Evolutionary conservation across 257 asterid genomes (phyloP), one percentile per base, ranked within the genome.

Genomic region (Perilla frutescens): DNA sequence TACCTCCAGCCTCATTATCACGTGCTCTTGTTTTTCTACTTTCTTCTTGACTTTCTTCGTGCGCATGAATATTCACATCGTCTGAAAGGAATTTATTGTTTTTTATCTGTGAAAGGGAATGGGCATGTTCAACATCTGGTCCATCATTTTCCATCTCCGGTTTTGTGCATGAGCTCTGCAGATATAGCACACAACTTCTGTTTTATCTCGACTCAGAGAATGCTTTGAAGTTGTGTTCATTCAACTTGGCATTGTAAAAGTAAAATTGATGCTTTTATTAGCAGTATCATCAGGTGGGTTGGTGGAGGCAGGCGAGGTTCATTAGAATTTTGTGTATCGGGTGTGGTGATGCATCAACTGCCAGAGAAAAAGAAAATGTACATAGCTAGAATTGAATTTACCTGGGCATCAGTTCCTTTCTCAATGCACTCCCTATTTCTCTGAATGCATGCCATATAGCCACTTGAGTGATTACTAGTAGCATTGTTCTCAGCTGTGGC

Each of bases 371-470:
- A 54, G 64, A 55, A 62, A 53, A 76, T 53, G 50, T 36, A 32
- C 37, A 4, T 34, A 34, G 37, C 37, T 15, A 45, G 31, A 43
- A 71, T 12, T 7, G 34, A 72, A 62, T 62, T 26, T 89, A 93
- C 98, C 98, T 93, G 98, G 44, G 96, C 93, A 57, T 91, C 98
- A 49, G 88, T 88, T 83, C 94, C 97, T 88, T 88, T 93, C 78
- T 88, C 95, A 48, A 89, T 78, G 82, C 88, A 82, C 81, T 91
- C 97, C 66, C 87, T 78, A 66, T 88, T 91, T 77, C 88, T 88
- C 89, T 83, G 88, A 72, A 89, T 49, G 70, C 92, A 85, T 14
- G 86, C 93, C 84, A 78, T 79, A 70, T 83, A 83, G 55, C 87
- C 96, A 80, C 96, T 88, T 11, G 97, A 93, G 76, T 77, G 84